Base-by-base conservation (phyloP, 2,329 filamentous ascomycete genomes). In the Colletotrichum cuscutae region DNA sequence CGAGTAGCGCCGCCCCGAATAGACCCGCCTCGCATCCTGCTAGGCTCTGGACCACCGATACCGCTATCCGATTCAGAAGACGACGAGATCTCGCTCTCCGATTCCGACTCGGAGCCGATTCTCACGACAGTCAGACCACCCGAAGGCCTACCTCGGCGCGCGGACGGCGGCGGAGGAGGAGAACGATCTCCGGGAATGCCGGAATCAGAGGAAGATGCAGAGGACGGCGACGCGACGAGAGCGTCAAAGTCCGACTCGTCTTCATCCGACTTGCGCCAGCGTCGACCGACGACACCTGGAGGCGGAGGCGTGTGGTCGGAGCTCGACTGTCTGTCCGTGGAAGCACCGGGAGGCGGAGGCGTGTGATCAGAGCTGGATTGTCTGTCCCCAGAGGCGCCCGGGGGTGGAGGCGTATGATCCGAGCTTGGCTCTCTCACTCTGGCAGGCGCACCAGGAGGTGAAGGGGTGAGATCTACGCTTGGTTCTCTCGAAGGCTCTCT, bases 81-180 rank as follows among this genome's bases (percentile, higher is more conserved):
- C 5, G 67, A 65, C 8, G 62, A 66, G 3, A 69, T 65, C 9
- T 68, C 73, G 42, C 63, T 65, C 13, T 75, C 74, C 5, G 74
- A 75, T 22, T 58, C 65, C 7, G 73, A 75, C 24, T 73, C 65
- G 11, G 65, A 64, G n/a, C 74, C 74, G 5, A 75, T 66, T 12
- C 72, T 61, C 11, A 75, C 74, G 2, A 75, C 22, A 2, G 74
- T 75, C 2, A 63, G 72, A 1, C 69, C 63, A 12, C n/a, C 24
- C 4, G 71, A 66, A 4, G 60, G 46, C 35, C 57, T 72, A 37
- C 32, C 22, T 24, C 63, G 71, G 52, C 71, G 68, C 26, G 15
- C 58, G 2, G 54, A 49, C 6, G 26, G 68, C 35, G 65, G 64
- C 2, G 37, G 37, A 2, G 37, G 37, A 15, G 37, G 37, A 42